Conservation (phyloP, 2,329 filamentous ascomycete genomes). For the Colletotrichum theobromicola region DNA sequence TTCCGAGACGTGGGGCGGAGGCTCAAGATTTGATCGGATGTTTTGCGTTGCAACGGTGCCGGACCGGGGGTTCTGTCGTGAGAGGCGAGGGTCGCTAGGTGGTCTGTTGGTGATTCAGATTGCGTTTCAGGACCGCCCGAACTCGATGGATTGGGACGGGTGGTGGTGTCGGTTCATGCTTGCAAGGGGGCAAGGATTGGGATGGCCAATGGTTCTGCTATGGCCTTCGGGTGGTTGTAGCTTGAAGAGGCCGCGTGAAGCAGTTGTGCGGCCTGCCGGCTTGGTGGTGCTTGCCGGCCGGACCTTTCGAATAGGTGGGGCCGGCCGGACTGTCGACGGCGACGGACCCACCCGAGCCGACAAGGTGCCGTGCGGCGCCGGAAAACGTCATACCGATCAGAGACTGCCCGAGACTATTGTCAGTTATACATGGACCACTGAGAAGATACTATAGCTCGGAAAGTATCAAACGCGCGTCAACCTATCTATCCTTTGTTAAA, state of each 20-base stretch:
- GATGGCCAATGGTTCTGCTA: too few species aligned
- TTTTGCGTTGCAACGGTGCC: neutral
- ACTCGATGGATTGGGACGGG: neutral
- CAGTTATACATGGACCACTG: fast-evolving
- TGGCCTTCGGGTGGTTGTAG: too few species aligned
- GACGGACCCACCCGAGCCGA: neutral
- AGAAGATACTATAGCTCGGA: too few species aligned
- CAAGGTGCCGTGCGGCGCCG: neutral
- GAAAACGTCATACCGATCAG: fast-evolving
- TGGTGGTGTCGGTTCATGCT: neutral
- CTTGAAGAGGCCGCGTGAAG: too few species aligned
- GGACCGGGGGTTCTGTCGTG: neutral
- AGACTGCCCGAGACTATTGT: fast-evolving
- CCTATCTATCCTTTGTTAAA: too few species aligned
- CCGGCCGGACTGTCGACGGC: neutral
- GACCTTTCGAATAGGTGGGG: neutral
- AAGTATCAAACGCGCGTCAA: too few species aligned
- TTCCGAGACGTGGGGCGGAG: neutral
- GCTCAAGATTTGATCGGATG: neutral
- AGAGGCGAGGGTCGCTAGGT: neutral
- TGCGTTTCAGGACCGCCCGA: slow-evolving; percentile 7
- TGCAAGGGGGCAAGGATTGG: neutral
- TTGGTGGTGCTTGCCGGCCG: neutral
- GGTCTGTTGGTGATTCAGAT: neutral
- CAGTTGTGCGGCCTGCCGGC: too few species aligned